A percentile compares a stretch with the other conserved stretches of the same genome.
phyloP scores from a whole-genome alignment of 1,284 basidiomycete genomes.

The Sanguinoderma infundibulare region DNA sequence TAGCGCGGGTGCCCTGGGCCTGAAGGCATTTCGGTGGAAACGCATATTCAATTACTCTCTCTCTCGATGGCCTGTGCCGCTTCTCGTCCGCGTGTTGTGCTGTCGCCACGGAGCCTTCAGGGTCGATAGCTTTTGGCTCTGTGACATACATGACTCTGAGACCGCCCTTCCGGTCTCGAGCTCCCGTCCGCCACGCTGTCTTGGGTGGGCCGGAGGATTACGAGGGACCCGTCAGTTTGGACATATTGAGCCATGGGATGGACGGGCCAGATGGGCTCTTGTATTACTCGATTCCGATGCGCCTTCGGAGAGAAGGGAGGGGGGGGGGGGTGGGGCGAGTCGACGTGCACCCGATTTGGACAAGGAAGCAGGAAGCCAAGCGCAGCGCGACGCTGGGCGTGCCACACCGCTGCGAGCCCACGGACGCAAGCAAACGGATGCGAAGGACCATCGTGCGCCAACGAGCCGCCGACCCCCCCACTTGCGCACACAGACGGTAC shows the following conservation, averaged over 20 bases:
- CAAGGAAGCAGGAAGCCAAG: neutral
- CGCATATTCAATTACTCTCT: neutral
- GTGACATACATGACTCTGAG: neutral
- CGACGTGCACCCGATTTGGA: neutral
- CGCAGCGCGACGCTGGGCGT: neutral
- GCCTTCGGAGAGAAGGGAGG: conserved; percentile 26
- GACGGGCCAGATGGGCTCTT: neutral
- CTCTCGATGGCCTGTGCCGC: too few species aligned
- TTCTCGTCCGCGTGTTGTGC: conserved; percentile 4
- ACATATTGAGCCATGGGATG: neutral
- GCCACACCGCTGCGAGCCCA: neutral
- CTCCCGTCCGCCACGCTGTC: neutral
- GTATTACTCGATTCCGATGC: conserved; percentile 21
- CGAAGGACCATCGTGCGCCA: neutral
- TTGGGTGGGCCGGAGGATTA: neutral
- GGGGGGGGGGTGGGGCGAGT: too few species aligned
- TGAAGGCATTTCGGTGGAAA: neutral
- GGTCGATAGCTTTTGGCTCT: neutral
- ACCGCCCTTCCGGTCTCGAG: too few species aligned
- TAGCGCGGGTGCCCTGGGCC: neutral
- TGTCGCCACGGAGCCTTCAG: neutral
- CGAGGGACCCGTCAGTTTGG: neutral
- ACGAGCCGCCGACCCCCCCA: neutral
- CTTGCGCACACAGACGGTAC: neutral
- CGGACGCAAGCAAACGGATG: neutral